These are phyloP conservation scores for Fusarium anthophilum DNA, from an alignment of 2,329 filamentous ascomycete genomes.

Conservation along the genomic window DNA sequence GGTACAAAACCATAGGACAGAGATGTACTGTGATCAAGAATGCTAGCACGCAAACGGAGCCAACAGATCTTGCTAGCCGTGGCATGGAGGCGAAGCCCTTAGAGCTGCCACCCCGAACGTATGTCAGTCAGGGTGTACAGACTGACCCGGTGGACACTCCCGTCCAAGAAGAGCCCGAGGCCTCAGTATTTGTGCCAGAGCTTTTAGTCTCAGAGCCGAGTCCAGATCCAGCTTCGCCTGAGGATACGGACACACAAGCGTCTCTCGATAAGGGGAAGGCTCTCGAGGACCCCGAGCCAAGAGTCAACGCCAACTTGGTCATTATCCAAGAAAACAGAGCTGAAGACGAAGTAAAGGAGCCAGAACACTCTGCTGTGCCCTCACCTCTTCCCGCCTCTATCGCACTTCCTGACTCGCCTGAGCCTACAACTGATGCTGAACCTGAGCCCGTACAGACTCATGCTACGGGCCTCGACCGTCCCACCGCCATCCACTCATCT, in stretches of 20 bases:
- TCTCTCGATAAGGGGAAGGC: neutral
- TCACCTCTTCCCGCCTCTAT: neutral
- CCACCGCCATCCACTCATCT: neutral
- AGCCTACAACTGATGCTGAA: neutral
- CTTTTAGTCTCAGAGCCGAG: neutral
- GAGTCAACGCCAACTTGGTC: neutral
- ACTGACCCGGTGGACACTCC: neutral
- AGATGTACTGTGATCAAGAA: neutral
- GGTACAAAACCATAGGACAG: neutral
- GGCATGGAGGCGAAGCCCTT: neutral
- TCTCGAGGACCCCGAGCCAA: neutral
- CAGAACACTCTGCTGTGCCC: neutral
- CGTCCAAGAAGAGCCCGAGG: neutral
- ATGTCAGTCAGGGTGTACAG: neutral
- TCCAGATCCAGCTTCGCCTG: neutral
- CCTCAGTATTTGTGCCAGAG: neutral
- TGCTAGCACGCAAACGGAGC: constrained; percentile 8
- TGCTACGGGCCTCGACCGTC: neutral
- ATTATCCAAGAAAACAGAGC: neutral
- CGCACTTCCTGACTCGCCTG: neutral
- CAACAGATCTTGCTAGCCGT: neutral
- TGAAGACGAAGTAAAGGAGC: neutral
- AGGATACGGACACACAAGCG: neutral
- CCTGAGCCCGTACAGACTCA: neutral
- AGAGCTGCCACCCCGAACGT: neutral